phyloP scores from a whole-genome alignment of 148 eudicot species.

The Amaranthus hypochondriacus region DNA sequence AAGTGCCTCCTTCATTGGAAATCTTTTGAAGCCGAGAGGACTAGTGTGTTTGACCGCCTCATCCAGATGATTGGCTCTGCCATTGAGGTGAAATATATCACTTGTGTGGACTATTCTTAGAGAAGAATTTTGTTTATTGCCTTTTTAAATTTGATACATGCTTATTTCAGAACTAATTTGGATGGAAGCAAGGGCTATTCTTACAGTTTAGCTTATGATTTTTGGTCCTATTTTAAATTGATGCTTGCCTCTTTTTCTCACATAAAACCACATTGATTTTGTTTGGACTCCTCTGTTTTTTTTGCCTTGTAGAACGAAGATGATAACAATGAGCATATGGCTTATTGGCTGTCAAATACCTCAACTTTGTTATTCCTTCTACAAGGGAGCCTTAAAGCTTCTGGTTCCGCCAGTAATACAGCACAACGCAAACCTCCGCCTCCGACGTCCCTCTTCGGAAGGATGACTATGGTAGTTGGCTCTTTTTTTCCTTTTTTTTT shows the following conservation, averaged over 20 bases:
- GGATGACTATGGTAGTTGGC: slow-evolving; percentile 86
- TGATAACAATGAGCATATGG: slow-evolving; percentile 72
- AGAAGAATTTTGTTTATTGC: too few relatives aligned
- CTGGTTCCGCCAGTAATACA: slow-evolving; percentile 49
- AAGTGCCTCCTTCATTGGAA: slow-evolving; percentile 97
- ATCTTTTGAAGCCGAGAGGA: slow-evolving; percentile 97
- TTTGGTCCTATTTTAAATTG: background rate
- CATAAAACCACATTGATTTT: background rate
- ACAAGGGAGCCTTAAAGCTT: slow-evolving; percentile 69
- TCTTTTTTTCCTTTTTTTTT: background rate
- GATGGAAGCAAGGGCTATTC: too few relatives aligned
- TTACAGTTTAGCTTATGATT: background rate
- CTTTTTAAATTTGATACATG: background rate
- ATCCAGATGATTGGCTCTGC: slow-evolving; percentile 96
- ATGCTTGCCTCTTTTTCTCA: background rate
- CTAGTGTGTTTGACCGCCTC: slow-evolving; percentile 96
- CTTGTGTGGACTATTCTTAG: background rate
- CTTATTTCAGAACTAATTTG: too few relatives aligned
- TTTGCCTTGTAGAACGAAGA: slow-evolving; percentile 69
- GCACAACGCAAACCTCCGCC: slow-evolving; percentile 72
- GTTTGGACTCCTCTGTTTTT: slow-evolving; percentile 1
- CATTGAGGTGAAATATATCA: slow-evolving; percentile 61
- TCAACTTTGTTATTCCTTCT: slow-evolving; percentile 85
- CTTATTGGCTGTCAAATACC: slow-evolving; percentile 95
- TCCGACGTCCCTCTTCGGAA: slow-evolving; percentile 91